These are phyloP conservation scores for Carex pumila DNA, from an alignment of 176 grass and related monocot species.

Conservation along the genomic window DNA sequence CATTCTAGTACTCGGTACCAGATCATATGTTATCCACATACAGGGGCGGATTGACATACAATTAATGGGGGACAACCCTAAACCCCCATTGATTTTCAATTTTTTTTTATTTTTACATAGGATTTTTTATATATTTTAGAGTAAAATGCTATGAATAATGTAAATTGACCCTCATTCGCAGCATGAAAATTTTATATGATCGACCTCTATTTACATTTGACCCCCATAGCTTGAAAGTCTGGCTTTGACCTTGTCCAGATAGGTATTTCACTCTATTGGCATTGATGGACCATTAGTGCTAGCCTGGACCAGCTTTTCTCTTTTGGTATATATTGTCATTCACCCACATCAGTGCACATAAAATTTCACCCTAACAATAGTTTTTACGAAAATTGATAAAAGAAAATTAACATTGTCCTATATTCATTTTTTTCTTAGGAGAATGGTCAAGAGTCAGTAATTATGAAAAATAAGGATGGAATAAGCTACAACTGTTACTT, in stretches of 20 bases:
- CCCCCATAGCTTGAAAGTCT: no score
- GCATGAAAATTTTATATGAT: no score
- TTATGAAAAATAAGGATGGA: constrained; percentile 70
- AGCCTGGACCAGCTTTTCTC: background rate
- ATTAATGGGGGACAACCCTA: no score
- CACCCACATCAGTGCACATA: background rate
- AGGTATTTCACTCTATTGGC: background rate
- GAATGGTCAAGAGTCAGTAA: constrained; percentile 59
- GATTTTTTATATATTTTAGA: no score
- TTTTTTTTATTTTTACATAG: no score
- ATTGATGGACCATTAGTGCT: background rate
- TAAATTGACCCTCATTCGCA: no score
- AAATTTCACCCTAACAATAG: background rate
- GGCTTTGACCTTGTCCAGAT: background rate
- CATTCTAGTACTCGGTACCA: background rate
- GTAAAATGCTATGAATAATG: no score
- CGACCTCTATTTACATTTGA: no score
- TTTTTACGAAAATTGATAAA: background rate
- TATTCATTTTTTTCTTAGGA: constrained; percentile 43
- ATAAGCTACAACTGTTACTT: constrained; percentile 64
- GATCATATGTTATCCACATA: background rate
- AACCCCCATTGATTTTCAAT: no score
- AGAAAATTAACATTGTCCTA: background rate
- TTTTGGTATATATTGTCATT: background rate
- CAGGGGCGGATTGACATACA: no score